Conservation (phyloP, 768 basidiomycete species). For the Rhodocollybia butyracea region DNA sequence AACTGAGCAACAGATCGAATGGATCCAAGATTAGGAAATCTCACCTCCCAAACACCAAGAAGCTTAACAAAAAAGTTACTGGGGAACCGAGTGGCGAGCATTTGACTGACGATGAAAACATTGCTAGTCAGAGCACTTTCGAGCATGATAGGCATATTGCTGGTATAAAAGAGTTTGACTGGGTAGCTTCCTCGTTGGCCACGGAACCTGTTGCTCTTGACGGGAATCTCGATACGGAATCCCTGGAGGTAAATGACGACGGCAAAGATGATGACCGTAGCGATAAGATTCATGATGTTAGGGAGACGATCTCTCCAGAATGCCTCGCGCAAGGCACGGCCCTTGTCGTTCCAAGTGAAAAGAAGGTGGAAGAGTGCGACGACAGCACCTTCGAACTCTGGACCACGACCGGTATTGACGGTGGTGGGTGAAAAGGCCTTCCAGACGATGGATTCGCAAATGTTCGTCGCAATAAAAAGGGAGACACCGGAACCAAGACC, state of each 20-base stretch:
- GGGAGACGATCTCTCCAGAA: conserved; percentile 98
- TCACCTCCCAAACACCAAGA: conserved; percentile 97
- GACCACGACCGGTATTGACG: conserved; percentile 95
- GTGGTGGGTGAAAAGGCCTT: conserved; percentile 99
- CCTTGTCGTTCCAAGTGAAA: conserved; percentile 98
- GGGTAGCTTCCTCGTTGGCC: conserved; percentile 97
- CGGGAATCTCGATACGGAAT: conserved; percentile 97
- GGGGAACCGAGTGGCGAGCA: conserved; percentile 92
- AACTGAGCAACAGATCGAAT: conserved; percentile 1
- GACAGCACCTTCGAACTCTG: conserved; percentile 97
- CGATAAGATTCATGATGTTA: conserved; percentile 96
- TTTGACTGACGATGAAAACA: conserved; percentile 94
- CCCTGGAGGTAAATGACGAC: conserved; percentile 98
- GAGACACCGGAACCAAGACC: conserved; percentile 98
- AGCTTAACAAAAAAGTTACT: conserved; percentile 85
- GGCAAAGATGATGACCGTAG: conserved; percentile 89
- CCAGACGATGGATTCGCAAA: conserved; percentile 99
- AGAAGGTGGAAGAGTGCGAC: conserved; percentile 96
- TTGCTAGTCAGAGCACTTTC: conserved; percentile 91
- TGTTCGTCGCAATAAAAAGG: conserved; percentile 99
- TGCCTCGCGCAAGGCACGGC: conserved; percentile 93
- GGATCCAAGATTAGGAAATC: conserved; percentile 17
- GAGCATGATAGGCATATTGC: conserved; percentile 99
- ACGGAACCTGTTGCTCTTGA: conserved; percentile 94
- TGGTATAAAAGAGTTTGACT: conserved; percentile 97